Evolutionary conservation across 179 eudicot species (phyloP).

Genomic region (Beta corolliflora): DNA sequence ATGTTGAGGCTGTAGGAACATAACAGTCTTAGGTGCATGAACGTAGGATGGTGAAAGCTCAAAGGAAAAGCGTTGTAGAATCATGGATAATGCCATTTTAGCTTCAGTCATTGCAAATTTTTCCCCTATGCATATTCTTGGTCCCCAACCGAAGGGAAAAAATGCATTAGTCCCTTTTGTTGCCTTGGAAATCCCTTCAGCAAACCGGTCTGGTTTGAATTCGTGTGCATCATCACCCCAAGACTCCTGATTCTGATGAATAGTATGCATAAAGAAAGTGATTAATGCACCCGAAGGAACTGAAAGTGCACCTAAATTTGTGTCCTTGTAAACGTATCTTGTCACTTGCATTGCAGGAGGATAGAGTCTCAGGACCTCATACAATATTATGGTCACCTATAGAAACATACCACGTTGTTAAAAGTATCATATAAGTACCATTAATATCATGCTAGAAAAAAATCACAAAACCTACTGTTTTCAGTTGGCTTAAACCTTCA

Average conservation of each 20-base stretch:
- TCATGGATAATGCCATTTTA: slow-evolving; percentile 33
- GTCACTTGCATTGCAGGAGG: slow-evolving; percentile 22
- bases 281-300: slow-evolving; percentile 27
- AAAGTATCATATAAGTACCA: background rate
- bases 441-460: background rate
- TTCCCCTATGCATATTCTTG: slow-evolving; percentile 36
- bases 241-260: slow-evolving; percentile 22
- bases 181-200: slow-evolving; percentile 36
- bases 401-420: background rate
- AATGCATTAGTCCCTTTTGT: slow-evolving; percentile 29
- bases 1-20: slow-evolving; percentile 33
- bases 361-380: slow-evolving; percentile 36
- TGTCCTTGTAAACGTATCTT: slow-evolving; percentile 22
- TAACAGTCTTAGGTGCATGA: slow-evolving; percentile 29
- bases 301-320: slow-evolving; percentile 27
- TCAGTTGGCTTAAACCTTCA: slow-evolving; percentile 31
- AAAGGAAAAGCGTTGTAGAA: slow-evolving; percentile 33
- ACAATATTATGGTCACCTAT: slow-evolving; percentile 36
- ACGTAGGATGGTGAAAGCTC: slow-evolving; percentile 32
- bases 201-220: slow-evolving; percentile 35
- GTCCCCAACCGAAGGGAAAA: slow-evolving; percentile 37
- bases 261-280: slow-evolving; percentile 1
- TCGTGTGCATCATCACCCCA: slow-evolving; percentile 39
- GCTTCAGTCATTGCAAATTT: slow-evolving; percentile 32
- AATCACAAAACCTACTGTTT: slow-evolving; percentile 30